Conservation (phyloP, 2,329 filamentous ascomycete genomes). For the Cylindrodendrum hubeiense region DNA sequence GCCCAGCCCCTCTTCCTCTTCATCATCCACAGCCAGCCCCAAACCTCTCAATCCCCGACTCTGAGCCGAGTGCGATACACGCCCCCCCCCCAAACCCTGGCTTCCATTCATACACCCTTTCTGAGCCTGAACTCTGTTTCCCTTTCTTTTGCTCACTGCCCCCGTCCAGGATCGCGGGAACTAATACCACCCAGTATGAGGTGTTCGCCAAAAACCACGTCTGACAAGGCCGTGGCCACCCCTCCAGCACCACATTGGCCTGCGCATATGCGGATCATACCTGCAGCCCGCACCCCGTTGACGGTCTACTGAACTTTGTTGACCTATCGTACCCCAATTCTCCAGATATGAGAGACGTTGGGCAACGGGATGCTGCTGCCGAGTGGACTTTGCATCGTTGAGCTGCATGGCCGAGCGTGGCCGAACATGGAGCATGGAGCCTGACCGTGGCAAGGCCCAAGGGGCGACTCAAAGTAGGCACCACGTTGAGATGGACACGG, state of each 20-base stretch:
- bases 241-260: constrained; percentile 36
- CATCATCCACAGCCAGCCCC: constrained; percentile 14
- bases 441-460: constrained; percentile 19
- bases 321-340: constrained; percentile 30
- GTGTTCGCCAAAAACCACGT: constrained; percentile 35
- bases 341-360: constrained; percentile 29
- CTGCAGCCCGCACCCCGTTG: constrained; percentile 44
- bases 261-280: constrained; percentile 54
- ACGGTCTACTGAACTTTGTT: constrained; percentile 22
- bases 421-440: constrained; percentile 4
- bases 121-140: constrained; percentile 14
- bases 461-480: constrained; percentile 19
- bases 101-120: constrained; percentile 12
- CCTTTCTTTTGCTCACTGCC: constrained; percentile 17
- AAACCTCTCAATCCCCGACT: constrained; percentile 15
- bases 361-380: constrained; percentile 29
- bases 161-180: constrained; percentile 29
- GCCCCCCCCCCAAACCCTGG: constrained; percentile 12
- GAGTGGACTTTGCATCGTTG: constrained; percentile 33
- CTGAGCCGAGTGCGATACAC: constrained; percentile 22
- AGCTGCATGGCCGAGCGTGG: constrained; percentile 22
- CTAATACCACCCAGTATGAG: constrained; percentile 29
- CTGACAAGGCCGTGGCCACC: constrained; percentile 33
- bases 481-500: constrained; percentile 7
- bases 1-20: constrained; percentile 27